Evolutionary conservation across 768 basidiomycete genomes (phyloP).

Genomic region (Tulasnella sp.): DNA sequence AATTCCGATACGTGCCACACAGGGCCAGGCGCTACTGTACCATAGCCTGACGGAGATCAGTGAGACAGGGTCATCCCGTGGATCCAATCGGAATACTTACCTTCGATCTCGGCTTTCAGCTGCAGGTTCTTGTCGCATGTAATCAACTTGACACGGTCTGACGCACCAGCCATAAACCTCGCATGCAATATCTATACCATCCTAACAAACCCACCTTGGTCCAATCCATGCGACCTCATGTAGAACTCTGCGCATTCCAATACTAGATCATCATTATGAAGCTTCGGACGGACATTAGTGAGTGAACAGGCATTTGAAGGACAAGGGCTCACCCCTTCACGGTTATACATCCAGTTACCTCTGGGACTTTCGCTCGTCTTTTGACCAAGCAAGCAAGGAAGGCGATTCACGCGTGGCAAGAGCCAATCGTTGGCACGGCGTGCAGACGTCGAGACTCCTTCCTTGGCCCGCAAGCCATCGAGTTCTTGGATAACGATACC

Average conservation of each 20-base stretch:
- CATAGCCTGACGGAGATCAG: constrained; percentile 2
- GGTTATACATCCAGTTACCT: constrained; percentile 48
- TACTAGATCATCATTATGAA: constrained; percentile 57
- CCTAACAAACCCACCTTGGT: too few species aligned
- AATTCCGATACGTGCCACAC: not conserved
- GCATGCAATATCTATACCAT: not conserved
- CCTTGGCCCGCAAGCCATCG: constrained; percentile 34
- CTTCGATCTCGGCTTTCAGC: constrained; percentile 38
- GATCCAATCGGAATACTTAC: constrained; percentile 26
- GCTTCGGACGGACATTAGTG: constrained; percentile 25
- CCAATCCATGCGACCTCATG: constrained; percentile 15
- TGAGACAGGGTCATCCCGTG: not conserved
- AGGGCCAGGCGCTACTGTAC: constrained; percentile 5
- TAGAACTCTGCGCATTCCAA: constrained; percentile 67
- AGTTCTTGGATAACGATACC: constrained; percentile 67
- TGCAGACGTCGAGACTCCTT: constrained; percentile 47
- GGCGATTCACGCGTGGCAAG: constrained; percentile 45
- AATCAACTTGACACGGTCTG: constrained; percentile 39
- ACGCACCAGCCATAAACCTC: not conserved
- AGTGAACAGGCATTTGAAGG: constrained; percentile 17
- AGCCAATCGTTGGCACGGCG: constrained; percentile 62
- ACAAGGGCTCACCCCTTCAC: constrained; percentile 31
- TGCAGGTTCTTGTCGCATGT: constrained; percentile 61
- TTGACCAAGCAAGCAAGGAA: constrained; percentile 40
- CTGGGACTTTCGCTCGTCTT: constrained; percentile 46